Evolutionary conservation across 306 rosid genomes (phyloP).

Genomic region (Prosopis cineraria): DNA sequence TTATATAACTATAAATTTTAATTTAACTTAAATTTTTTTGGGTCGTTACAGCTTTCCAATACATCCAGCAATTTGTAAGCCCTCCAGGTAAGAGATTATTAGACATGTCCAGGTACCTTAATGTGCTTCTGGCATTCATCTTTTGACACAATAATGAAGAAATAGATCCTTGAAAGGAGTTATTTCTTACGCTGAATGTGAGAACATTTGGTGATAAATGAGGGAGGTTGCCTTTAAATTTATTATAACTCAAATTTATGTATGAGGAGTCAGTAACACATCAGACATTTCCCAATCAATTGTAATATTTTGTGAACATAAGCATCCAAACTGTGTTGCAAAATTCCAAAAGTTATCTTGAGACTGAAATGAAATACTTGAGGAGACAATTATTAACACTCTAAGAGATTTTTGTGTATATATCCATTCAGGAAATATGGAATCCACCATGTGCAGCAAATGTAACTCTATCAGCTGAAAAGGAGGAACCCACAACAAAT

Average conservation of each 20-base stretch:
- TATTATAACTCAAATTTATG: neutral
- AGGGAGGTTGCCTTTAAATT: neutral
- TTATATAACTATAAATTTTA: too few relatives aligned
- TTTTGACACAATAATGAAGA: slow-evolving; percentile 25
- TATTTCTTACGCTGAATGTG: neutral
- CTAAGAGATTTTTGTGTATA: slow-evolving; percentile 2
- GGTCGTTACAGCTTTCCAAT: neutral
- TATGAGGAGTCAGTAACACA: neutral
- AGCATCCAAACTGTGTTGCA: neutral
- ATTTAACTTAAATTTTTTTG: too few relatives aligned
- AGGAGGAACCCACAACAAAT: slow-evolving; percentile 16
- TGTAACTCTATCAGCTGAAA: neutral
- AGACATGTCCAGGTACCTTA: slow-evolving; percentile 10
- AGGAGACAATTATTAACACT: neutral
- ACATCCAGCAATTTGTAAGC: too few relatives aligned
- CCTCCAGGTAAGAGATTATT: too few relatives aligned
- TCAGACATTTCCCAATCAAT: slow-evolving; percentile 19
- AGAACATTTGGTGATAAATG: neutral
- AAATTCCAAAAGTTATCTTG: neutral
- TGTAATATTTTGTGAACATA: neutral
- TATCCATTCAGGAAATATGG: slow-evolving; percentile 33
- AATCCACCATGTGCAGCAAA: neutral
- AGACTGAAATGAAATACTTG: neutral
- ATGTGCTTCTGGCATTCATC: neutral
- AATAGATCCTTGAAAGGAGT: neutral